Percentiles rank a stretch among this genome's conserved stretches.
Evolutionary conservation across 2,329 filamentous ascomycete genomes (phyloP).

Genomic region (Ilyonectria destructans): DNA sequence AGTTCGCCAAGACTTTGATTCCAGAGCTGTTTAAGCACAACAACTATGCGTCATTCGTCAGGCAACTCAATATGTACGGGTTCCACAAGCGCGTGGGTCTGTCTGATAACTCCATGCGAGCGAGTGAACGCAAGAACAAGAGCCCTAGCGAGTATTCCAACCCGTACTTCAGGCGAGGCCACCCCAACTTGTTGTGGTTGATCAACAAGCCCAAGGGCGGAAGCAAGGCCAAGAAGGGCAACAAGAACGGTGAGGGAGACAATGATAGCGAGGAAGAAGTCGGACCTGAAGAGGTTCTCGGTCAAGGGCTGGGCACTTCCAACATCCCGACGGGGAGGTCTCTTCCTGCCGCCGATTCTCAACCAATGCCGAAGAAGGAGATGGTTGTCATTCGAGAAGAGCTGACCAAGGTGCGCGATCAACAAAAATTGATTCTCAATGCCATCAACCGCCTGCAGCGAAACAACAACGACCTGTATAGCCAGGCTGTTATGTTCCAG

Average conservation of each 20-base stretch:
- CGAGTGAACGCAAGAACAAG: conserved; percentile 97
- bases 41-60: conserved; percentile 97
- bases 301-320: conserved; percentile 41
- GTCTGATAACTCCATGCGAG: conserved; percentile 97
- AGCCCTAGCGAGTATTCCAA: conserved; percentile 99
- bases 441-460: conserved; percentile 86
- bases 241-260: conserved; percentile 78
- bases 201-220: conserved; percentile 95
- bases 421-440: conserved; percentile 88
- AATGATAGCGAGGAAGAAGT: conserved; percentile 77
- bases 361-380: conserved; percentile 78
- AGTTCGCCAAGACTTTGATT: conserved; percentile 97
- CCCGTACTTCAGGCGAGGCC: conserved; percentile 93
- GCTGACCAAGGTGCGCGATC: conserved; percentile 84
- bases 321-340: conserved; percentile 49
- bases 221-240: conserved; percentile 70
- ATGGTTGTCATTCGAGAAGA: conserved; percentile 85
- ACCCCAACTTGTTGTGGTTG: conserved; percentile 94
- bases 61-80: conserved; percentile 96
- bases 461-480: conserved; percentile 90
- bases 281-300: conserved; percentile 59
- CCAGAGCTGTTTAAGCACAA: conserved; percentile 99
- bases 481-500: conserved; percentile 91
- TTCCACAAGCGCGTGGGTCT: conserved; percentile 97
- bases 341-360: conserved; percentile 62